Evolutionary conservation across 371 early-diverging fungal species (phyloP), one percentile per base, ranked within the genome.

Genomic region (Haplosporangium sp.): DNA sequence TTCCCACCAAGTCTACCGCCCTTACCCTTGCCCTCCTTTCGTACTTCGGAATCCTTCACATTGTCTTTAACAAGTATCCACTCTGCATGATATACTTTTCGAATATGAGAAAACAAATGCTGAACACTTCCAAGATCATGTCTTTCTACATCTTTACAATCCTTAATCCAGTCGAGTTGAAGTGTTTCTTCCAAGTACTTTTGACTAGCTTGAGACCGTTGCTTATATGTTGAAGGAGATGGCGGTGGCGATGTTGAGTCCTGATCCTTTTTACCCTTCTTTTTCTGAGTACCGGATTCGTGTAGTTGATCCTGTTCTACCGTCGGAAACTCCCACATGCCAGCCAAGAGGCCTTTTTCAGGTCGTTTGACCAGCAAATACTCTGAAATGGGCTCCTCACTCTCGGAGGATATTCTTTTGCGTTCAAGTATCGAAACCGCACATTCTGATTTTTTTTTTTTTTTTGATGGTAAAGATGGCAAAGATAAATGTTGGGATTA

Each of bases 251-350:
- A n/a, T 9, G 56, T 4, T 34, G 34, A 2, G 1, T 27, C 27
- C 27, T 1, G 27, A 27, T 27, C 27, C 1, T 27, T 27, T 1
- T 27, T 27, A 27, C 27, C 27, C 27, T 17, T 38, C 4, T 9
- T 59, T 17, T 44, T 39, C 11, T 17, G 27, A 10, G 27, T 52
- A 50, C 67, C 63, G 27, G 68, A 64, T n/a, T 38, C 45, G 13
- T 59, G 69, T 48, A 71, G 59, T 56, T 69, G 68, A 1, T 72
- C 82, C 35, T 88, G 82, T 59, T 88, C 89, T 3, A 88, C 73
- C 6, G 84, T 89, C 4, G 94, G 92, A 66, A 93, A 94, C 73
- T 95, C 95, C 95, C 95, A 95, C 55, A 95, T 86, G 3, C 91
- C 91, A 27, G 95, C 95, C 42, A 95, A 69, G 20, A 95, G 77